These are phyloP conservation scores for Ciborinia camelliae DNA, from an alignment of 2,329 filamentous ascomycete species.

Conservation along the genomic window DNA sequence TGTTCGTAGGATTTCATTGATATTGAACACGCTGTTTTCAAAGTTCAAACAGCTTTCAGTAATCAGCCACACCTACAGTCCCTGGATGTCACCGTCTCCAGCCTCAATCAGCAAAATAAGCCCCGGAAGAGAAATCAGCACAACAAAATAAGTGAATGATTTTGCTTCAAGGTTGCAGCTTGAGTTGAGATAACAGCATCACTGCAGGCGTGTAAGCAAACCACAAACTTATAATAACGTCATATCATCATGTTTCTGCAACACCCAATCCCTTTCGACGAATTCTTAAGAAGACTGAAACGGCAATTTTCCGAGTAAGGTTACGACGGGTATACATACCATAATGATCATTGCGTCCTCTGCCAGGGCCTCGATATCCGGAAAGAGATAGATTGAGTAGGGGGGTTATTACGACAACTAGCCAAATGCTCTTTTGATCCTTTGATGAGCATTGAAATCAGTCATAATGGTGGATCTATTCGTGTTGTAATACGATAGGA, in stretches of 20 bases:
- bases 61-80: neutral
- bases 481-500: neutral
- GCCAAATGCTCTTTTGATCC: neutral
- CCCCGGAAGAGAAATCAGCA: neutral
- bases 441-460: neutral
- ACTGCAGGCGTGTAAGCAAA: conserved; percentile 1
- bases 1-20: neutral
- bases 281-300: neutral
- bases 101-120: neutral
- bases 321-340: neutral
- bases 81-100: neutral
- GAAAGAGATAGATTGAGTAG: neutral
- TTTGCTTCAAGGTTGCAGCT: too few species aligned
- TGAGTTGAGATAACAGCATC: neutral
- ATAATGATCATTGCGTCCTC: neutral
- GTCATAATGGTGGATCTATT: conserved; percentile 4
- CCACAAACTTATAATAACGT: neutral
- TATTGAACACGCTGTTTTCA: neutral
- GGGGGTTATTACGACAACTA: neutral
- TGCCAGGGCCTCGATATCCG: neutral
- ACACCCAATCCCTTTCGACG: neutral
- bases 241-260: neutral
- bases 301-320: neutral
- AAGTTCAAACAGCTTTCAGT: neutral
- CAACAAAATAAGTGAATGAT: neutral